Evolutionary conservation across 2,329 filamentous ascomycete species (phyloP).

Genomic region (Thelonectria rubi): DNA sequence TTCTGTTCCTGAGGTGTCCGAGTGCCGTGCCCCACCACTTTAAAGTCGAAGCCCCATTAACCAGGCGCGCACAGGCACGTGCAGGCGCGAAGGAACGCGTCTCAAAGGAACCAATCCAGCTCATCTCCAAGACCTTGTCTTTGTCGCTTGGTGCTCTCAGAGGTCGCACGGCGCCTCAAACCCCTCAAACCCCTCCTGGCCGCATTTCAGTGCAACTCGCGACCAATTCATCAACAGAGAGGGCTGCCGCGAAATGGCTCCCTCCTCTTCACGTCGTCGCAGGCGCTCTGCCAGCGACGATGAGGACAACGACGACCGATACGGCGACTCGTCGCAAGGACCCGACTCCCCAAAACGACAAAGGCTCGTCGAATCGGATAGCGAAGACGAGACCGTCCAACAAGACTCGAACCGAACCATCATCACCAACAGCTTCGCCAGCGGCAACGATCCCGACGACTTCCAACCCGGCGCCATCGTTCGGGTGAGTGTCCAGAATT

Average conservation of each 20-base stretch:
- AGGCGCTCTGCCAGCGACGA: slow-evolving; percentile 55
- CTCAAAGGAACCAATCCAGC: slow-evolving; percentile 15
- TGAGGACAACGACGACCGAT: slow-evolving; percentile 48
- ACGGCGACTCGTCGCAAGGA: slow-evolving; percentile 37
- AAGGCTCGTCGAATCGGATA: slow-evolving; percentile 41
- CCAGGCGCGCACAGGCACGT: slow-evolving; percentile 35
- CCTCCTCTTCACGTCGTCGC: slow-evolving; percentile 50
- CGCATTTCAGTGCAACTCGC: background rate
- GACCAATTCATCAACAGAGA: background rate
- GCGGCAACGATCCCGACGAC: slow-evolving; percentile 38
- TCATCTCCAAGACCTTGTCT: background rate
- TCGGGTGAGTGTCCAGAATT: slow-evolving; percentile 84
- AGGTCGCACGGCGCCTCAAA: slow-evolving; percentile 3
- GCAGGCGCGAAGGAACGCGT: slow-evolving; percentile 39
- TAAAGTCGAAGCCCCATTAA: slow-evolving; percentile 31
- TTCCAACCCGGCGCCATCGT: slow-evolving; percentile 86
- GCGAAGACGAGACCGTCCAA: slow-evolving; percentile 29
- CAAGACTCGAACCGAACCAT: slow-evolving; percentile 22
- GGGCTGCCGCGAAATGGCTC: slow-evolving; percentile 40
- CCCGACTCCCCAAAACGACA: slow-evolving; percentile 49
- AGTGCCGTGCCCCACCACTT: slow-evolving; percentile 37
- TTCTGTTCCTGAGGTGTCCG: background rate
- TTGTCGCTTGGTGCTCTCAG: background rate
- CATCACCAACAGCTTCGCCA: slow-evolving; percentile 26
- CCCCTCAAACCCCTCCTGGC: background rate